Conservation (phyloP, 116 monocot species). For the Cymodocea nodosa region DNA sequence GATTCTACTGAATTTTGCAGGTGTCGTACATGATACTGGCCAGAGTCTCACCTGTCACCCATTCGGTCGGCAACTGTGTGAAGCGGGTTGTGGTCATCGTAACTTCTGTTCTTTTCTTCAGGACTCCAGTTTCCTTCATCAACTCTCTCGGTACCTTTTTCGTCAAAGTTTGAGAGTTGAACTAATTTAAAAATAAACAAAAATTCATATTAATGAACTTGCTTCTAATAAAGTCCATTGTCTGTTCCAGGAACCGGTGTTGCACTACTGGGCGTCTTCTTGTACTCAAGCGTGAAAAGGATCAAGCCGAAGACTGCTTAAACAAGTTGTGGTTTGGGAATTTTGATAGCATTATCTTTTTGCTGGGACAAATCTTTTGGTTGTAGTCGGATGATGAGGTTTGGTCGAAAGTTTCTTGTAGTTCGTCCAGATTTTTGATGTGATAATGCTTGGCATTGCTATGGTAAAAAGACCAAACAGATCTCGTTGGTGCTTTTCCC, state of each 20-base stretch:
- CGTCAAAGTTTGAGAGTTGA: too few relatives aligned
- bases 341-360: neutral
- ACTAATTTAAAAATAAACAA: too few relatives aligned
- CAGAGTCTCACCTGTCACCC: conserved; percentile 80
- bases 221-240: neutral
- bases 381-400: neutral
- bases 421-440: conserved; percentile 17
- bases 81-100: conserved; percentile 92
- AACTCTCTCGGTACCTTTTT: conserved; percentile 68
- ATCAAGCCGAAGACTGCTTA: conserved; percentile 19
- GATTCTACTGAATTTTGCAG: conserved; percentile 15
- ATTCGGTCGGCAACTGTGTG: conserved; percentile 86
- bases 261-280: conserved; percentile 30
- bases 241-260: conserved; percentile 27
- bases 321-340: neutral
- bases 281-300: conserved; percentile 34
- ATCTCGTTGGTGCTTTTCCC: too few relatives aligned
- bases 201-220: too few relatives aligned
- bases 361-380: neutral
- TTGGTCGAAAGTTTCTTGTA: neutral
- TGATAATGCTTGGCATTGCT: too few relatives aligned
- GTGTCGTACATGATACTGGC: conserved; percentile 85
- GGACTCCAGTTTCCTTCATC: conserved; percentile 80
- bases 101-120: conserved; percentile 87
- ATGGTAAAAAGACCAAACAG: too few relatives aligned